Percentiles rank a stretch among this genome's conserved stretches.
Conservation (phyloP, 2,329 filamentous ascomycete species). For the Mycosphaerella sp. region DNA sequence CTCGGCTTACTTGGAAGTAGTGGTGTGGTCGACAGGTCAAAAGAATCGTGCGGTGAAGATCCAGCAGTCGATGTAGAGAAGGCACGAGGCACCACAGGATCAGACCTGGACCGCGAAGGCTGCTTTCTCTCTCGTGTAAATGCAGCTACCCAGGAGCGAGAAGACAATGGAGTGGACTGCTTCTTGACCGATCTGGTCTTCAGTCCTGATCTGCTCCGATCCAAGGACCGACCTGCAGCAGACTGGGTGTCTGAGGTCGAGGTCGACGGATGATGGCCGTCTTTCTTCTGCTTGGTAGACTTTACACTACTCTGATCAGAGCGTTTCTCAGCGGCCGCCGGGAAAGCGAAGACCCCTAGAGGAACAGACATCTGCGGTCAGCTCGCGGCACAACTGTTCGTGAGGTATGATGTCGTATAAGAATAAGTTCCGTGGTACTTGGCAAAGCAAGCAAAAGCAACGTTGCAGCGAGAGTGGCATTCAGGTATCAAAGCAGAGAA, state of each 20-base stretch:
- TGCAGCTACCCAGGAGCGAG: conserved; percentile 19
- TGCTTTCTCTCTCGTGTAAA: conserved; percentile 14
- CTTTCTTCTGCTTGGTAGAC: conserved; percentile 13
- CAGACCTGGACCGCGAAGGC: conserved; percentile 12
- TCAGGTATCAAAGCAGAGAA: conserved; percentile 4
- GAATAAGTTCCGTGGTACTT: conserved; percentile 15
- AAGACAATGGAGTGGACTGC: conserved; percentile 13
- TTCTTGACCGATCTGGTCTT: conserved; percentile 16
- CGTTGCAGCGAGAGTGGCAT: conserved; percentile 7
- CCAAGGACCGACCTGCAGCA: conserved; percentile 14
- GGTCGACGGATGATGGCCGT: conserved; percentile 1
- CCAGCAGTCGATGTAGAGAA: conserved; percentile 11
- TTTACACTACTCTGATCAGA: conserved; percentile 9
- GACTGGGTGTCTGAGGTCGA: conserved; percentile 11
- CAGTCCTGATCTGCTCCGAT: conserved; percentile 9
- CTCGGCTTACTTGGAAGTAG: conserved; percentile 8
- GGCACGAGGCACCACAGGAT: conserved; percentile 6
- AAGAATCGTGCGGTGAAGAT: conserved; percentile 22
- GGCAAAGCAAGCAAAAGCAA: conserved; percentile 12
- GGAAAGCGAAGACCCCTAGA: conserved; percentile 22
- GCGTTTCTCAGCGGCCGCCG: conserved; percentile 19
- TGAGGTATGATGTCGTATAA: conserved; percentile 14
- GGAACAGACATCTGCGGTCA: conserved; percentile 26
- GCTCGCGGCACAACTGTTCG: conserved; percentile 20
- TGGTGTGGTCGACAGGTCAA: conserved; percentile 14